A percentile compares a stretch with the other conserved stretches of the same genome.
phyloP scores from a whole-genome alignment of 805 yeast species.

The Martiniozyma abietophila region DNA sequence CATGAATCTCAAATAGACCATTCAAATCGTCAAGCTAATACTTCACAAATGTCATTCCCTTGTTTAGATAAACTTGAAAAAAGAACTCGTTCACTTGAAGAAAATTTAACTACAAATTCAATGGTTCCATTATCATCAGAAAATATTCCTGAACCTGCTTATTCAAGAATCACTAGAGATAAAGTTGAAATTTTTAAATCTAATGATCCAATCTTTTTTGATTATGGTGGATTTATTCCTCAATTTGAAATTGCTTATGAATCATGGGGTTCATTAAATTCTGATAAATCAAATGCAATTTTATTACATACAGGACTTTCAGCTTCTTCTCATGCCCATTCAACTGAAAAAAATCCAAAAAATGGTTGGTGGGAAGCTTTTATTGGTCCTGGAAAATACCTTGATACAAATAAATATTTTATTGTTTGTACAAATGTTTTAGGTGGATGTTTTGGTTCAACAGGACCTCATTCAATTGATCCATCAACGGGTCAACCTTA shows the following conservation, averaged over 20 bases:
- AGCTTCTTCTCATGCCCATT: constrained; percentile 89
- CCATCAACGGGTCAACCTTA: constrained; percentile 60
- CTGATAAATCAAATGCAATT: constrained; percentile 58
- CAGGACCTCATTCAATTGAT: constrained; percentile 80
- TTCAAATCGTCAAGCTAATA: neutral
- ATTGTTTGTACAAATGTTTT: constrained; percentile 84
- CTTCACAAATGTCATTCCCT: constrained; percentile 63
- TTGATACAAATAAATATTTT: constrained; percentile 77
- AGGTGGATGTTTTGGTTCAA: constrained; percentile 93
- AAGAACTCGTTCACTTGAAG: constrained; percentile 30
- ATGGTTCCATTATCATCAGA: too few relatives aligned
- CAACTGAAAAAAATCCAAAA: constrained; percentile 56
- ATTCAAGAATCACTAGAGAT: constrained; percentile 51
- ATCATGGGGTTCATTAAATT: constrained; percentile 76
- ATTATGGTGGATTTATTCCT: constrained; percentile 73
- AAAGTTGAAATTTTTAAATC: constrained; percentile 58
- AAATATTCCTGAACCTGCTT: constrained; percentile 80
- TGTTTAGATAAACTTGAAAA: constrained; percentile 72
- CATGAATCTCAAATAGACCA: neutral
- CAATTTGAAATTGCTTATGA: constrained; percentile 82
- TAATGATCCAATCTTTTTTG: constrained; percentile 55
- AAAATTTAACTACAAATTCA: constrained; percentile 35
- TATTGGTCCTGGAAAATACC: constrained; percentile 72
- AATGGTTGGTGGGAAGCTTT: constrained; percentile 96
- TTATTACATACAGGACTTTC: constrained; percentile 85